These are phyloP conservation scores for Claviceps pazoutovae DNA, from an alignment of 2,329 filamentous ascomycete genomes.

Conservation along the genomic window DNA sequence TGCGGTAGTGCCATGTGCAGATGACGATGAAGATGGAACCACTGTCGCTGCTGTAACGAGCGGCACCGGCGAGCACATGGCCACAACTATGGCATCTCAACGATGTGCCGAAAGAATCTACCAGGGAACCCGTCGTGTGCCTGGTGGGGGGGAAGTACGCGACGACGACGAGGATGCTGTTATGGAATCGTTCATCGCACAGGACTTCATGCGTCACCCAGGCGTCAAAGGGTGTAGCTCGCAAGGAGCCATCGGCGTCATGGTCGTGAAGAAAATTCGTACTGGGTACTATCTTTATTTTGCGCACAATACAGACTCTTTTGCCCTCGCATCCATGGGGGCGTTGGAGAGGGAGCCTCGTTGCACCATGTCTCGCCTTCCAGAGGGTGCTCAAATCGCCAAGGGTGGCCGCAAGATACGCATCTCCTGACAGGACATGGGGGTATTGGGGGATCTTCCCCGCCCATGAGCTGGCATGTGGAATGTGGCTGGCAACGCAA, in stretches of 20 bases:
- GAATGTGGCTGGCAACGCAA: not conserved
- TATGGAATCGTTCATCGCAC: conserved; percentile 61
- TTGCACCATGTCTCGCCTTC: conserved; percentile 77
- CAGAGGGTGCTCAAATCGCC: conserved; percentile 36
- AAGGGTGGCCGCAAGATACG: conserved; percentile 39
- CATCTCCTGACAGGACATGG: conserved; percentile 13
- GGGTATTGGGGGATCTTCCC: too few relatives aligned
- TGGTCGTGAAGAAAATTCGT: conserved; percentile 73
- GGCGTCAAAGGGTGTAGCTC: conserved; percentile 70
- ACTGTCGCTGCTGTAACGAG: conserved; percentile 78
- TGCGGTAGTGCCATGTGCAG: conserved; percentile 66
- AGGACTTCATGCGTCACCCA: conserved; percentile 90
- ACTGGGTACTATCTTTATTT: conserved; percentile 77
- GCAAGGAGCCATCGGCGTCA: conserved; percentile 76
- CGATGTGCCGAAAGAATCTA: conserved; percentile 79
- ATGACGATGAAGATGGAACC: conserved; percentile 52
- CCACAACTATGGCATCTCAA: conserved; percentile 80
- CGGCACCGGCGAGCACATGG: conserved; percentile 96
- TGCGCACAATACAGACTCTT: conserved; percentile 86
- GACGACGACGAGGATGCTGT: conserved; percentile 65
- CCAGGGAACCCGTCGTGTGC: conserved; percentile 46
- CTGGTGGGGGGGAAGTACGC: conserved; percentile 45
- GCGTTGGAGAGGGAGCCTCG: conserved; percentile 59
- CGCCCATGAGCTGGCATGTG: not conserved
- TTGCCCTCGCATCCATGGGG: conserved; percentile 79